Base-by-base conservation (phyloP, 2,329 filamentous ascomycete genomes). In the Iodosphaeria phyllophila region DNA sequence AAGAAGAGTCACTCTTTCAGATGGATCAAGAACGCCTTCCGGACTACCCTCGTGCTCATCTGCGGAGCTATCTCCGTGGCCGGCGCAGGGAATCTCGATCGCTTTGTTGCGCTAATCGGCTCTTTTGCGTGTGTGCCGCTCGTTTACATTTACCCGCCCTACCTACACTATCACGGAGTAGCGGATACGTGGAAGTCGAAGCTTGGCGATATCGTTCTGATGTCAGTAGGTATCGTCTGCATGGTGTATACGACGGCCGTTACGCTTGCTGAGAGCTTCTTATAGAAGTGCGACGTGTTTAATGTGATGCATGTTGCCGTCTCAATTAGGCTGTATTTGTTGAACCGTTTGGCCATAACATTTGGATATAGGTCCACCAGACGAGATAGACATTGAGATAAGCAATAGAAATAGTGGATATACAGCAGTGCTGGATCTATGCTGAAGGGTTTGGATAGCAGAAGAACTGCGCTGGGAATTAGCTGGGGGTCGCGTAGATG, bases 141-240 rank as follows among this genome's bases (percentile, higher is more conserved):
- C 33, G 74, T 82, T 8, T 82, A 80, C 46, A 75, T 82, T 30
- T 82, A 80, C 40, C 75, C 77, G 21, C 63, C 76, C 1, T 71
- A 60, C 32, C 41, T 83, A 39, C 76, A 83, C 43, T 74, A 68
- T 47, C 68, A 60, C 37, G 74, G 69, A 4, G 57, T 74, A 4
- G 75, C 74, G 5, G 52, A 58, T 24, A 62, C 56, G n/a, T 46
- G 43, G 16, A 51, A 46, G 41, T 60, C 52, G 15, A 77, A 70
- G 48, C 42, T 47, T 3, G 54, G 65, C 4, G 75, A 83, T 39
- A 30, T 75, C 4, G 40, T 51, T 2, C 57, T 82, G 41, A 72
- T 80, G 50, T 43, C 56, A 1, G 35, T 79, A 11, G 76, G 76
- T 1, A 26, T 62, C 8, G 50, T 68, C 6, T 72, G 71, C 8